Percentiles rank a stretch among this genome's conserved stretches.
These are phyloP conservation scores for Chlorella variabilis DNA, from an alignment of 163 green algal genomes.

Conservation along the genomic window DNA sequence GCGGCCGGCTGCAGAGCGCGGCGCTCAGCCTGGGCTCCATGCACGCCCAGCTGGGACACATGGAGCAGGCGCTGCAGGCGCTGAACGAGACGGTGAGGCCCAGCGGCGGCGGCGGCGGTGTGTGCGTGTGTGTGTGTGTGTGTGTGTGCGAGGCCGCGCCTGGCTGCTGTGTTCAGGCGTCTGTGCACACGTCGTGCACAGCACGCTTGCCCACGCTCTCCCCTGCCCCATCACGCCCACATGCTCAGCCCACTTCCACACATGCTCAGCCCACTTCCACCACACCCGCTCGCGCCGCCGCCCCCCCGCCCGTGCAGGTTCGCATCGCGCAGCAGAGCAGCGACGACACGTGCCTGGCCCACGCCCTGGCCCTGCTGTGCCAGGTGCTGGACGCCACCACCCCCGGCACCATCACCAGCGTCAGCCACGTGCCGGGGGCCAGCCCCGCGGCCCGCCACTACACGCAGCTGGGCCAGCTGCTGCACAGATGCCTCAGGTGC, in stretches of 20 bases:
- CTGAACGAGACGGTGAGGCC: constrained; percentile 66
- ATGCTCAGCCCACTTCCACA: too few relatives aligned
- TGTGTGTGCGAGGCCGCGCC: too few relatives aligned
- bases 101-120: neutral
- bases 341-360: constrained; percentile 55
- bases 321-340: constrained; percentile 63
- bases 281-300: neutral
- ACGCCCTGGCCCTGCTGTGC: constrained; percentile 62
- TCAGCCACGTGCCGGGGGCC: constrained; percentile 21
- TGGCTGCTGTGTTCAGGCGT: too few relatives aligned
- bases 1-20: constrained; percentile 49
- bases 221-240: too few relatives aligned
- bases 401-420: constrained; percentile 47
- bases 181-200: too few relatives aligned
- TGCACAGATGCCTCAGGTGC: constrained; percentile 35
- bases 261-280: too few relatives aligned
- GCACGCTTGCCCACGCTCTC: too few relatives aligned
- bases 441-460: constrained; percentile 38
- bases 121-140: too few relatives aligned
- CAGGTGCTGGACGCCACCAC: constrained; percentile 57
- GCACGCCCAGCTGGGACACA: constrained; percentile 58
- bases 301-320: constrained; percentile 4
- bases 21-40: constrained; percentile 57
- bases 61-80: constrained; percentile 55
- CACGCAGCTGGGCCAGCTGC: constrained; percentile 63